Percentiles rank a stretch among this genome's conserved stretches.
Conservation (phyloP, 2,329 filamentous ascomycete species). For the Colletotrichum melonis region DNA sequence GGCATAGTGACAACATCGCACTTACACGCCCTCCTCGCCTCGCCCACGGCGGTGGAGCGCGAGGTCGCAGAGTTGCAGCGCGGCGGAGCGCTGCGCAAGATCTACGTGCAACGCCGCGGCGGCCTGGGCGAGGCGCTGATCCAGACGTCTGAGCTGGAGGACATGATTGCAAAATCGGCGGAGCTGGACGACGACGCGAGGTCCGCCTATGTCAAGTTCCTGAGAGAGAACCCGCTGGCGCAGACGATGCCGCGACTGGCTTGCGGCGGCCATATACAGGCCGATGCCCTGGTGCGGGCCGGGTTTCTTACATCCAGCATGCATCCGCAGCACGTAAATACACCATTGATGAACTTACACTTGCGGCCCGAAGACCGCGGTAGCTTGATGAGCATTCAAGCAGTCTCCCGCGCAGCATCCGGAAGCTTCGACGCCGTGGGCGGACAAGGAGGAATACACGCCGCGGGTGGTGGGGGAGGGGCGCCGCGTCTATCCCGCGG, state of each 20-base stretch:
- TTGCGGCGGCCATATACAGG: conserved; percentile 47
- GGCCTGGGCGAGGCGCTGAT: conserved; percentile 74
- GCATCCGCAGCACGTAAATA: conserved; percentile 23
- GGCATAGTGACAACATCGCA: conserved; percentile 75
- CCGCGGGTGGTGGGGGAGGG: conserved; percentile 68
- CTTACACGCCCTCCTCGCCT: conserved; percentile 67
- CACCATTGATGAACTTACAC: conserved; percentile 51
- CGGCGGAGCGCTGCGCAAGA: conserved; percentile 67
- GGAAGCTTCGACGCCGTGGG: conserved; percentile 78
- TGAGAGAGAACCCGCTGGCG: conserved; percentile 62
- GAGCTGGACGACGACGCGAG: conserved; percentile 52
- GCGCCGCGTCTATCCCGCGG: conserved; percentile 42
- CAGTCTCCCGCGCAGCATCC: conserved; percentile 73
- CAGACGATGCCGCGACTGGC: conserved; percentile 41
- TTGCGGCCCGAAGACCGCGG: conserved; percentile 64
- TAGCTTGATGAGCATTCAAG: conserved; percentile 70
- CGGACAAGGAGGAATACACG: conserved; percentile 72
- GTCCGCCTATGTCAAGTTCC: conserved; percentile 61
- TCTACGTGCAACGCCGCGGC: conserved; percentile 72
- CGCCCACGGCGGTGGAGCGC: conserved; percentile 73
- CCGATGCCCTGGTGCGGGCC: conserved; percentile 69
- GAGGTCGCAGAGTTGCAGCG: conserved; percentile 72
- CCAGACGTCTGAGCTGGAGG: conserved; percentile 62
- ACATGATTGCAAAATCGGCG: conserved; percentile 40
- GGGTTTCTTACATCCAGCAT: conserved; percentile 72